A percentile compares a stretch with the other conserved stretches of the same genome.
These are phyloP conservation scores for Fusarium tupiense DNA, from an alignment of 2,329 filamentous ascomycete species.

Conservation along the genomic window DNA sequence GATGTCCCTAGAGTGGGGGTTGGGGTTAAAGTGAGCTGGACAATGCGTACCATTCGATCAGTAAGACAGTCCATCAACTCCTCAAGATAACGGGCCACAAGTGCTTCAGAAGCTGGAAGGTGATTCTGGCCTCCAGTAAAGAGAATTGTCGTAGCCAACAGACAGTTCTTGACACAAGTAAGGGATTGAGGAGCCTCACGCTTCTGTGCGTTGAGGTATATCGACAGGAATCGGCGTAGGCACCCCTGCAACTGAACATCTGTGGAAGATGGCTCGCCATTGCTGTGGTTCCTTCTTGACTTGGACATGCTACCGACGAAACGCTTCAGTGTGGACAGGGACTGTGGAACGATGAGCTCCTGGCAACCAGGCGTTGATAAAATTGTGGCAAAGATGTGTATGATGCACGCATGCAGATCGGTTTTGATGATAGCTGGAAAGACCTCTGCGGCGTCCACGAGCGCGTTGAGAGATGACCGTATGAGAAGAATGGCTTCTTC, in stretches of 20 bases:
- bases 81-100: conserved; percentile 78
- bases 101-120: conserved; percentile 77
- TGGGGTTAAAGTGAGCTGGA: background rate
- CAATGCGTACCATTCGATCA: conserved; percentile 74
- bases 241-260: conserved; percentile 82
- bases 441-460: conserved; percentile 94
- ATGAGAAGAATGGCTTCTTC: conserved; percentile 88
- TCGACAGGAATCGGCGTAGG: conserved; percentile 82
- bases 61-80: conserved; percentile 87
- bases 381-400: conserved; percentile 96
- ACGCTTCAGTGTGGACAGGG: conserved; percentile 88
- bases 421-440: conserved; percentile 97
- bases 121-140: conserved; percentile 82
- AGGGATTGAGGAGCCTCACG: conserved; percentile 80
- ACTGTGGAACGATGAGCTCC: conserved; percentile 86
- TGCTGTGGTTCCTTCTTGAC: conserved; percentile 51
- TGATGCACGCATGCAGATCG: conserved; percentile 93
- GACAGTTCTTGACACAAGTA: conserved; percentile 89
- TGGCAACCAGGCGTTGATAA: conserved; percentile 87
- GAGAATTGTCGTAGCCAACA: conserved; percentile 88
- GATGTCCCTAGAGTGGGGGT: background rate
- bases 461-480: conserved; percentile 80
- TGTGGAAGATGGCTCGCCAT: conserved; percentile 59
- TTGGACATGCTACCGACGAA: conserved; percentile 82
- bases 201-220: conserved; percentile 79